These are phyloP conservation scores for Metschnikowia continentalis DNA, from an alignment of 805 yeast species.

Conservation along the genomic window DNA sequence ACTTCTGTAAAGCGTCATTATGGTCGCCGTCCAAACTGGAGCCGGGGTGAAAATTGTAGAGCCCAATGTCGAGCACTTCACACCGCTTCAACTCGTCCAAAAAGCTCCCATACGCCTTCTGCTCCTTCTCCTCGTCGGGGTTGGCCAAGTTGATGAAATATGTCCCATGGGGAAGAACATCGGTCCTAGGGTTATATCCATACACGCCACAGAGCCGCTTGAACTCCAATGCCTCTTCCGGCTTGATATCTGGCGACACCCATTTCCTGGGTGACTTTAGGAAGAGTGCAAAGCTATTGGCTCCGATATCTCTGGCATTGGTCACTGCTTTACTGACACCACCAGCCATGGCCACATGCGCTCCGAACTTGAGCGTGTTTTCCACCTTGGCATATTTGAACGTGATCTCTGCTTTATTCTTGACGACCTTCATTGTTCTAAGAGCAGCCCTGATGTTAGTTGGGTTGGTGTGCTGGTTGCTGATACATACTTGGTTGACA, in stretches of 20 bases:
- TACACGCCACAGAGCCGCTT: slow-evolving; percentile 54
- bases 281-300: slow-evolving; percentile 86
- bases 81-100: slow-evolving; percentile 85
- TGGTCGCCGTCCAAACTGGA: slow-evolving; percentile 73
- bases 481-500: slow-evolving; percentile 1
- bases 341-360: slow-evolving; percentile 82
- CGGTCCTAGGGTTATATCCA: slow-evolving; percentile 70
- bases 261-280: slow-evolving; percentile 87
- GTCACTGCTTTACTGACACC: slow-evolving; percentile 71
- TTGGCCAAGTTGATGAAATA: slow-evolving; percentile 90
- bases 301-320: slow-evolving; percentile 53
- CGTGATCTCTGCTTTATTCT: slow-evolving; percentile 9
- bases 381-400: slow-evolving; percentile 36
- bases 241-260: slow-evolving; percentile 74
- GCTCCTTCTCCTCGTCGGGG: slow-evolving; percentile 77
- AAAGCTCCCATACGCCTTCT: slow-evolving; percentile 70
- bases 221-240: slow-evolving; percentile 66
- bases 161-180: slow-evolving; percentile 90
- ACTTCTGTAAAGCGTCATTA: slow-evolving; percentile 53
- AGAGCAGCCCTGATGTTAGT: neutral
- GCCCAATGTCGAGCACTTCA: slow-evolving; percentile 77
- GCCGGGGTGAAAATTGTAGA: slow-evolving; percentile 92
- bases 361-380: slow-evolving; percentile 67
- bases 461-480: neutral
- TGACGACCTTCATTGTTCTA: slow-evolving; percentile 8